Evolutionary conservation across 2,329 filamentous ascomycete genomes (phyloP), one percentile per base, ranked within the genome.

Genomic region (Aspergillus sp.): DNA sequence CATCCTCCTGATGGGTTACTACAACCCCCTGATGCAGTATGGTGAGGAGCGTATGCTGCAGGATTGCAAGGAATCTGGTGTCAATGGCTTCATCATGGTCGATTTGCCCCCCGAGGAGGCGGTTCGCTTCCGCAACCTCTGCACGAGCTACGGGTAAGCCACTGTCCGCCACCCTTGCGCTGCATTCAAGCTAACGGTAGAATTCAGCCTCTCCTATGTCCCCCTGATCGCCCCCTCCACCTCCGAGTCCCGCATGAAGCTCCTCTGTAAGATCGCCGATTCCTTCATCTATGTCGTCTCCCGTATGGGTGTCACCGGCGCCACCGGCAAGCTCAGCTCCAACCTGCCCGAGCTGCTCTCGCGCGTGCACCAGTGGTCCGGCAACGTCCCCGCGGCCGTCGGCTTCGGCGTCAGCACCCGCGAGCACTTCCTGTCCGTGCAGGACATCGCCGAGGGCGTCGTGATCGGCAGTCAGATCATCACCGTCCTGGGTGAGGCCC

Each of bases 251-350:
- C 89, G 94, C 66, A 96, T 99, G 92, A 93, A 89, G 76, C 82
- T 97, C 38, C 87, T 99, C 11, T 99, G 94, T 83, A 86, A 90
- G 71, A 93, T 99, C 58, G 94, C 94, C 67, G 93, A 97, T 75
- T 97, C 92, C 3, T 99, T 97, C 78, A 96, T 99, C 76, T 99
- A 99, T 71, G 92, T 99, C 56, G 94, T 99, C 51, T 97, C 93
- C 21, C 84, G 93, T 64, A 95, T 96, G 88, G 94, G 94, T 64
- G 93, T 97, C 52, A 99, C 94, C 9, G 94, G 94, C 64, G 94
- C 91, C 13, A 87, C 86, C 1, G 92, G 92, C 31, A 86, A 85
- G 21, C 77, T 99, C 65, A 96, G 90, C 72, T 81, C 86, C 42
- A 87, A 88, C 53, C 83, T 99, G 31, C 91, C 92, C 13, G 86